Evolutionary conservation across 345 rosid genomes (phyloP).

Genomic region (Gossypium turneri): DNA sequence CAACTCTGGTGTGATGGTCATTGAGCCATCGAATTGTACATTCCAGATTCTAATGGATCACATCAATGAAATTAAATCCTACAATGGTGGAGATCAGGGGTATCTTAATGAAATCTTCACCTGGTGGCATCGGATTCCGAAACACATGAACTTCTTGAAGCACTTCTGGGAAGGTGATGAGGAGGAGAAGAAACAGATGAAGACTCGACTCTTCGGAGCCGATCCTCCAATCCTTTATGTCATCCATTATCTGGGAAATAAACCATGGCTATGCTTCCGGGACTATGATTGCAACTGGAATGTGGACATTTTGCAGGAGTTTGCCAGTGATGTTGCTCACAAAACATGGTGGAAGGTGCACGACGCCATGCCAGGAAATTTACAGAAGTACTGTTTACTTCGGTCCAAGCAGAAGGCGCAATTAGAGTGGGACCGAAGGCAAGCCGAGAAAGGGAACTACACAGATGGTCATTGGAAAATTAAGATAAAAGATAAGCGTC

Average conservation of each 20-base stretch:
- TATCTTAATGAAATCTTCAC: conserved; percentile 85
- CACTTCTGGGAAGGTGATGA: conserved; percentile 94
- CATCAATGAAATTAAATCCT: conserved; percentile 73
- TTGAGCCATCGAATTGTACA: conserved; percentile 81
- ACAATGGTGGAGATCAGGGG: conserved; percentile 95
- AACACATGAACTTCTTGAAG: conserved; percentile 88
- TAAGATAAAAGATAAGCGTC: conserved; percentile 59
- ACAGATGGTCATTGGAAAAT: conserved; percentile 83
- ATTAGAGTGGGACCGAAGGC: conserved; percentile 82
- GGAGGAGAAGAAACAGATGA: conserved; percentile 64
- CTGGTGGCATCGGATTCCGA: conserved; percentile 98
- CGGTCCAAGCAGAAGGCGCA: conserved; percentile 82
- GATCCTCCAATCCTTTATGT: conserved; percentile 83
- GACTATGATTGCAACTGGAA: conserved; percentile 98
- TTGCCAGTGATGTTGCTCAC: conserved; percentile 79
- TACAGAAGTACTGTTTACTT: conserved; percentile 69
- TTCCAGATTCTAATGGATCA: conserved; percentile 81
- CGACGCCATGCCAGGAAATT: conserved; percentile 66
- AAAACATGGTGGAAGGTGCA: conserved; percentile 85
- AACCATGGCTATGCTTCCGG: conserved; percentile 87
- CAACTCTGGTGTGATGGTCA: conserved; percentile 84
- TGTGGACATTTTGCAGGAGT: conserved; percentile 68
- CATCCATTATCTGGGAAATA: conserved; percentile 75
- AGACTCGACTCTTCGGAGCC: conserved; percentile 64
- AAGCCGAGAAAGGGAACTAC: conserved; percentile 73